phyloP scores from a whole-genome alignment of 2,329 filamentous ascomycete genomes.

The Diaporthe amygdali region DNA sequence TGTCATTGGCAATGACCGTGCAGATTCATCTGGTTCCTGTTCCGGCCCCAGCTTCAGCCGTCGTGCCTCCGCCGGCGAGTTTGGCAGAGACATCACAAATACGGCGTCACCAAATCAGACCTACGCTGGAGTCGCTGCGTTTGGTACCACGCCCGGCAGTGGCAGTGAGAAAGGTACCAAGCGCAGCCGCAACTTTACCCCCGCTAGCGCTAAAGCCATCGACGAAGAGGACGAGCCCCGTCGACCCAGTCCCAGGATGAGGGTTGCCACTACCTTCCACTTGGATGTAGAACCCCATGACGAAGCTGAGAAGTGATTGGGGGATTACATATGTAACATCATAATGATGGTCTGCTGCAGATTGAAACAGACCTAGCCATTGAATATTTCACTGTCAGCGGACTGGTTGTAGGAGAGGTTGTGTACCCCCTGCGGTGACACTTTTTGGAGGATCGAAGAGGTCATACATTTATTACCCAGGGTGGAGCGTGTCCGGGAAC shows the following conservation, averaged over 20 bases:
- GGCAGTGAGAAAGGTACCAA: slow-evolving; percentile 47
- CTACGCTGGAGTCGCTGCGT: slow-evolving; percentile 26
- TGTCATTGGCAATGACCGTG: slow-evolving; percentile 27
- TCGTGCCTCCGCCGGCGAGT: slow-evolving; percentile 35
- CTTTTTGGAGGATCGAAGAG: not conserved
- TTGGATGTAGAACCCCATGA: not conserved
- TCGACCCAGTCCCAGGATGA: slow-evolving; percentile 38
- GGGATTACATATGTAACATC: too few species aligned
- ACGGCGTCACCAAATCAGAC: slow-evolving; percentile 30
- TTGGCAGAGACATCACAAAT: slow-evolving; percentile 38
- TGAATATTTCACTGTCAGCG: not conserved
- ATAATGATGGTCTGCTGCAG: too few species aligned
- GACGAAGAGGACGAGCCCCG: slow-evolving; percentile 54
- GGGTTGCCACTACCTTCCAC: not conserved
- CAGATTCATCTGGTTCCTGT: slow-evolving; percentile 30
- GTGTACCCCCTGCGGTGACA: not conserved
- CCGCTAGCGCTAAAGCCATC: slow-evolving; percentile 49
- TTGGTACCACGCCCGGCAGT: slow-evolving; percentile 23
- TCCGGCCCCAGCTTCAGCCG: slow-evolving; percentile 38
- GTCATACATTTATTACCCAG: too few species aligned
- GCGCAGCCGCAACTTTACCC: slow-evolving; percentile 52
- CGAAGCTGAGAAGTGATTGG: not conserved
- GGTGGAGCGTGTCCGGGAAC: too few species aligned
- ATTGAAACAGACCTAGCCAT: not conserved
- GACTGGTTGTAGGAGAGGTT: not conserved